Evolutionary conservation across 495 filamentous ascomycete genomes (phyloP).

Genomic region (Acidomyces sp.): DNA sequence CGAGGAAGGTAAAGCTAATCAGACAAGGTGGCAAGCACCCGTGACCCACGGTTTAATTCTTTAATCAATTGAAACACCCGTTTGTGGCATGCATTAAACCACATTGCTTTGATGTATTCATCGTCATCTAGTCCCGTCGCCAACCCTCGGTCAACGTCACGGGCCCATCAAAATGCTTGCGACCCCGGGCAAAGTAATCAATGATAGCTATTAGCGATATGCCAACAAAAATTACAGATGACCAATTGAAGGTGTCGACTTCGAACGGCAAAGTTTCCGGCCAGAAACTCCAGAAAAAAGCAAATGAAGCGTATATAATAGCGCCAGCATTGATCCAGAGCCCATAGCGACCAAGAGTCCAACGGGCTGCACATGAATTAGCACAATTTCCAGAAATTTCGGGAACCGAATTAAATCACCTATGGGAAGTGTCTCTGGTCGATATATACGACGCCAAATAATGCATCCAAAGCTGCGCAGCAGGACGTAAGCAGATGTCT

Average conservation of each 20-base stretch:
- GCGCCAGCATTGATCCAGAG: conserved; percentile 21
- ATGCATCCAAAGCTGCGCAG: conserved; percentile 20
- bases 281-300: conserved; percentile 10
- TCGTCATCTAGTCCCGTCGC: too few species aligned
- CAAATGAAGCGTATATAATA: conserved; percentile 20
- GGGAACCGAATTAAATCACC: too few species aligned
- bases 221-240: background rate
- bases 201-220: background rate
- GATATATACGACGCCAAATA: conserved; percentile 18
- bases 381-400: too few species aligned
- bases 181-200: background rate
- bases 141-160: background rate
- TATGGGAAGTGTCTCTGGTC: conserved; percentile 22
- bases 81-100: too few species aligned
- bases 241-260: conserved; percentile 5
- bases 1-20: too few species aligned
- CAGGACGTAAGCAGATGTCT: too few species aligned
- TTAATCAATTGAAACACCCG: too few species aligned
- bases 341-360: conserved; percentile 22
- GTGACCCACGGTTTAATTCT: too few species aligned
- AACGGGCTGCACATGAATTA: conserved; percentile 16
- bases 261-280: background rate
- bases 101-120: too few species aligned
- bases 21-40: too few species aligned
- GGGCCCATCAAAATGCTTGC: conserved; percentile 1